These are phyloP conservation scores for Rossbeevera mucosa DNA, from an alignment of 768 basidiomycete genomes.

Conservation along the genomic window DNA sequence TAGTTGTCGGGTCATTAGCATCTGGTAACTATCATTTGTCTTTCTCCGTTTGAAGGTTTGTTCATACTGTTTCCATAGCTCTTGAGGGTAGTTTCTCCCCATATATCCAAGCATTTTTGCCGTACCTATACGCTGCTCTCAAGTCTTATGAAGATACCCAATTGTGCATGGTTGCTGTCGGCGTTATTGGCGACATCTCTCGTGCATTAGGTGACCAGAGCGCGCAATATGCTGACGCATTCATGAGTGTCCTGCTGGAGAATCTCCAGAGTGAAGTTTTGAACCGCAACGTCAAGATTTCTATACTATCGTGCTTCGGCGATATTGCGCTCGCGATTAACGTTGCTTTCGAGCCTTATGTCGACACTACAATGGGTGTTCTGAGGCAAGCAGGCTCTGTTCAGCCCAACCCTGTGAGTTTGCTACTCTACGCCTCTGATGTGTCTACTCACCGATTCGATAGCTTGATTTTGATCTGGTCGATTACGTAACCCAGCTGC, in stretches of 20 bases:
- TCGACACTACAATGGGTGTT: conserved; percentile 87
- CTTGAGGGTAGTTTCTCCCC: conserved; percentile 75
- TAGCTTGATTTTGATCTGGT: conserved; percentile 84
- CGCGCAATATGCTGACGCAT: conserved; percentile 75
- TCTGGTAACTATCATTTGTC: conserved; percentile 42
- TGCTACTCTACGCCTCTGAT: neutral
- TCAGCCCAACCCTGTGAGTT: conserved; percentile 77
- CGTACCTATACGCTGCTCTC: conserved; percentile 83
- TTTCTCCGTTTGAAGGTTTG: neutral
- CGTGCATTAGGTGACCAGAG: conserved; percentile 86
- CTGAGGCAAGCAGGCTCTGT: conserved; percentile 86
- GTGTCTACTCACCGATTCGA: conserved; percentile 5
- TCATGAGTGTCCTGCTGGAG: conserved; percentile 91
- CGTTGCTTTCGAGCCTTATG: conserved; percentile 78
- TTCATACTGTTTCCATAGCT: conserved; percentile 36
- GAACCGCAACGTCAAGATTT: conserved; percentile 92
- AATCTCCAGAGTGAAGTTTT: conserved; percentile 88
- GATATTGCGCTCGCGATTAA: conserved; percentile 95
- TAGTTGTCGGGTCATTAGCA: conserved; percentile 85
- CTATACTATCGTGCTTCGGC: conserved; percentile 93
- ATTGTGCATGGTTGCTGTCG: conserved; percentile 91
- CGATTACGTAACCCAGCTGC: conserved; percentile 84
- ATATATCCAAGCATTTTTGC: conserved; percentile 82
- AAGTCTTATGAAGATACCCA: conserved; percentile 93
- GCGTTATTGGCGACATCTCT: conserved; percentile 94